Evolutionary conservation across 176 grass and related monocot species (phyloP).

Genomic region (Ananas comosus): DNA sequence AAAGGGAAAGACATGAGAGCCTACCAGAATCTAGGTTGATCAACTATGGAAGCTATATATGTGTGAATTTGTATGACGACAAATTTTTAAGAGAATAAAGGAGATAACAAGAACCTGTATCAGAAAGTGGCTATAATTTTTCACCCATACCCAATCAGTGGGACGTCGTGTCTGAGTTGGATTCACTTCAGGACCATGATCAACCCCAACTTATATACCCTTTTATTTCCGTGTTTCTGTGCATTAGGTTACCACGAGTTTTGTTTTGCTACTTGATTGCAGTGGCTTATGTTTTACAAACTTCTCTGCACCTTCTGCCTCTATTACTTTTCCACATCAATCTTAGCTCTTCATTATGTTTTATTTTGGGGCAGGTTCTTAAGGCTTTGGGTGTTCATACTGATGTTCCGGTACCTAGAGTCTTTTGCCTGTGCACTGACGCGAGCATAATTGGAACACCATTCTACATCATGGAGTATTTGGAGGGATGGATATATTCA

Average conservation of each 20-base stretch:
- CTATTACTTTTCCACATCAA: background rate
- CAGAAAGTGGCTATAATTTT: too few species aligned
- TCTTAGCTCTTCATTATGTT: constrained; percentile 3
- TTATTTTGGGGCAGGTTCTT: constrained; percentile 49
- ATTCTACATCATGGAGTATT: constrained; percentile 91
- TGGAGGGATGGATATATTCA: constrained; percentile 73
- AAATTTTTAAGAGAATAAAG: too few species aligned
- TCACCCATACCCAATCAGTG: too few species aligned
- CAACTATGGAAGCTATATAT: too few species aligned
- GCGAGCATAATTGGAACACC: constrained; percentile 70
- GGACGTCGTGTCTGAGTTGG: too few species aligned
- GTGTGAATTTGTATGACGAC: too few species aligned
- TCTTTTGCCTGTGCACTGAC: constrained; percentile 80
- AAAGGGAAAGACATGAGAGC: too few species aligned
- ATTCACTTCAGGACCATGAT: too few species aligned
- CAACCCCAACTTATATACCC: too few species aligned
- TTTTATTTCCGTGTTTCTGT: too few species aligned
- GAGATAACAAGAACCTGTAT: too few species aligned
- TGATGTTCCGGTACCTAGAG: constrained; percentile 87
- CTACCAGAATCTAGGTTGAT: too few species aligned
- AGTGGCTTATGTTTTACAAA: background rate
- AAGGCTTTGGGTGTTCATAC: constrained; percentile 55
- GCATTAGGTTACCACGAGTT: background rate
- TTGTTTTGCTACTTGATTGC: background rate
- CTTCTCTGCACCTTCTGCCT: background rate